Percentiles rank a stretch among this genome's conserved stretches.
These are phyloP conservation scores for Helicocarpus griseus DNA, from an alignment of 2,329 filamentous ascomycete species.

Conservation along the genomic window DNA sequence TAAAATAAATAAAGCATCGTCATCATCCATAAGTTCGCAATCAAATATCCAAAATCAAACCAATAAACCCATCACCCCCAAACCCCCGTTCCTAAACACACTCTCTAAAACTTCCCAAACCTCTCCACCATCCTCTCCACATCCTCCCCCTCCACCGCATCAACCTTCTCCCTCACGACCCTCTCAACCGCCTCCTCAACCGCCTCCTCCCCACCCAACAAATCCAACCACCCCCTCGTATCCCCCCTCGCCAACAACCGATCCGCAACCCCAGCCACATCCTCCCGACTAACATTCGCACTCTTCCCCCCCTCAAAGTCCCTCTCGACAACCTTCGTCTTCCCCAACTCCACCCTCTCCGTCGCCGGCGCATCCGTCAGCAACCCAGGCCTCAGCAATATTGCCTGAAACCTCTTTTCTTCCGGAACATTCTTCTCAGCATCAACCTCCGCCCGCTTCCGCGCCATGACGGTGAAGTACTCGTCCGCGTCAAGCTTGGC, in stretches of 20 bases:
- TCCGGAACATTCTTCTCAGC: slow-evolving; percentile 13
- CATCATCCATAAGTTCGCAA: too few relatives aligned
- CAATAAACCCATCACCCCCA: background rate
- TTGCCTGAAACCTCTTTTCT: slow-evolving; percentile 37
- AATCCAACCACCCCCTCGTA: slow-evolving; percentile 44
- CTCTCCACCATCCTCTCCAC: slow-evolving; percentile 34
- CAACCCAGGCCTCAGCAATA: slow-evolving; percentile 42
- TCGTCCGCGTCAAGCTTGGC: slow-evolving; percentile 50
- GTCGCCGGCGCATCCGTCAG: slow-evolving; percentile 40
- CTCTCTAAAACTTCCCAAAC: slow-evolving; percentile 12
- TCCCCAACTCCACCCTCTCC: slow-evolving; percentile 41
- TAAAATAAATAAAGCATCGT: too few relatives aligned
- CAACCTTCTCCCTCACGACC: slow-evolving; percentile 34
- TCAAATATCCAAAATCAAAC: too few relatives aligned
- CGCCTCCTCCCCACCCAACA: slow-evolving; percentile 41
- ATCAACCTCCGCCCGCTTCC: slow-evolving; percentile 19
- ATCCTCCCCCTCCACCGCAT: slow-evolving; percentile 44
- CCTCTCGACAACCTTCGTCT: slow-evolving; percentile 23
- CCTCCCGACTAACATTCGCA: slow-evolving; percentile 39
- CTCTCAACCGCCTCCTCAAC: slow-evolving; percentile 39
- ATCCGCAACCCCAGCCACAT: slow-evolving; percentile 44
- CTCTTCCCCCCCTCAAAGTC: slow-evolving; percentile 23
- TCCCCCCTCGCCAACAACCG: slow-evolving; percentile 39
- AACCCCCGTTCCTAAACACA: background rate
- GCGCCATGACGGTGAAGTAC: slow-evolving; percentile 40